Evolutionary conservation across 805 yeast genomes (phyloP).

Genomic region (Kluyveromyces aestuarii): DNA sequence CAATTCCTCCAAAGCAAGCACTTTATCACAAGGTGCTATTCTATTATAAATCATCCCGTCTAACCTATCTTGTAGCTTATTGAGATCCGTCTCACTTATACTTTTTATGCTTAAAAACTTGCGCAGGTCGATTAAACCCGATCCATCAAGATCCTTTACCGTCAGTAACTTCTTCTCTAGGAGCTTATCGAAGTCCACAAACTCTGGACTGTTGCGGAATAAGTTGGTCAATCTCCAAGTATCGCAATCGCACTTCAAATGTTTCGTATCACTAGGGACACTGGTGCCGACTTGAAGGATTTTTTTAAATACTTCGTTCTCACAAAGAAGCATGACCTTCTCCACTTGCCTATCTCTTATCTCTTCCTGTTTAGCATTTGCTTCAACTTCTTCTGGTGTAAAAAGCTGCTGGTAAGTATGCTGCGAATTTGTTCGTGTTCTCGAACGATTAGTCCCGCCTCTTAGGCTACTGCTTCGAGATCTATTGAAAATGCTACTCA

Average conservation of each 20-base stretch:
- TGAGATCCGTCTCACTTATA: constrained; percentile 5
- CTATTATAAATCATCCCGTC: constrained; percentile 14
- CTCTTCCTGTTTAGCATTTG: constrained; percentile 20
- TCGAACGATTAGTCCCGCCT: constrained; percentile 14
- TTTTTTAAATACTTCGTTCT: constrained; percentile 19
- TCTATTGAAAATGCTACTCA: constrained; percentile 28
- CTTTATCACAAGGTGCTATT: constrained; percentile 25
- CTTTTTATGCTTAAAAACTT: constrained; percentile 16
- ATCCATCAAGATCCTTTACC: constrained; percentile 12
- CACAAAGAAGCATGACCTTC: constrained; percentile 25
- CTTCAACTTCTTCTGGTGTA: constrained; percentile 25
- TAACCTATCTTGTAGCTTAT: constrained; percentile 11
- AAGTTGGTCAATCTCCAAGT: constrained; percentile 4
- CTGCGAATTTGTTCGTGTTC: constrained; percentile 23
- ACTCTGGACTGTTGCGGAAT: constrained; percentile 27
- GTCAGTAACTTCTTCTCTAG: constrained; percentile 17
- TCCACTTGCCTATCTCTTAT: constrained; percentile 19
- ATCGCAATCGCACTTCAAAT: constrained; percentile 13
- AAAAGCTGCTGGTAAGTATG: constrained; percentile 17
- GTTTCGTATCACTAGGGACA: constrained; percentile 11
- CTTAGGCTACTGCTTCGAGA: constrained; percentile 24
- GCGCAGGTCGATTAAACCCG: constrained; percentile 16
- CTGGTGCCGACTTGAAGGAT: constrained; percentile 26
- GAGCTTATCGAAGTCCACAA: constrained; percentile 19
- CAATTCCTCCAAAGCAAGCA: constrained; percentile 15